These are phyloP conservation scores for Toxicodendron radicans DNA, from an alignment of 345 rosid genomes.

Conservation along the genomic window DNA sequence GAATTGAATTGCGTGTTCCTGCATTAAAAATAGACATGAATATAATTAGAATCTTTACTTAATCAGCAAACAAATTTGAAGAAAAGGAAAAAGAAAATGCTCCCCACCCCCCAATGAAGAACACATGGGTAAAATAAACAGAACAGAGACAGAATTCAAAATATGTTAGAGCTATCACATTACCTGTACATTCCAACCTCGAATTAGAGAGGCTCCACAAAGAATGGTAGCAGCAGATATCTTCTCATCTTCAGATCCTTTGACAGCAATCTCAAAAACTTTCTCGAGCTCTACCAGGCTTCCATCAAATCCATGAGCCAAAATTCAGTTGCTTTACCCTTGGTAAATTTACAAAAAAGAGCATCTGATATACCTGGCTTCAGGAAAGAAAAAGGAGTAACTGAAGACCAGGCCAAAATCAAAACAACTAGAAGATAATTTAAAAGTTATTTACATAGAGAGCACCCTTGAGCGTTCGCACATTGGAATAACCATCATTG, in stretches of 20 bases:
- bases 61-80: slow-evolving; percentile 8
- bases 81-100: background rate
- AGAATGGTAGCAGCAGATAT: slow-evolving; percentile 87
- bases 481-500: slow-evolving; percentile 13
- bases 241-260: slow-evolving; percentile 86
- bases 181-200: slow-evolving; percentile 99
- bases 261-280: slow-evolving; percentile 80
- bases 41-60: background rate
- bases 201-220: slow-evolving; percentile 91
- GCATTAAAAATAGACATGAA: slow-evolving; percentile 28
- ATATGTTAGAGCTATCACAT: slow-evolving; percentile 7
- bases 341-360: slow-evolving; percentile 66
- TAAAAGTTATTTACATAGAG: slow-evolving; percentile 7
- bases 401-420: slow-evolving; percentile 57
- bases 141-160: slow-evolving; percentile 7
- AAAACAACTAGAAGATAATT: slow-evolving; percentile 23
- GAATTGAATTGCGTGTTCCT: slow-evolving; percentile 85
- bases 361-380: slow-evolving; percentile 71
- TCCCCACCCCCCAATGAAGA: background rate
- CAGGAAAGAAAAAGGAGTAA: slow-evolving; percentile 58
- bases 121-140: background rate
- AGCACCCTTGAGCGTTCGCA: slow-evolving; percentile 15
- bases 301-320: slow-evolving; percentile 93
- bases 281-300: slow-evolving; percentile 97
- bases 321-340: slow-evolving; percentile 84